Evolutionary conservation across 2,329 filamentous ascomycete species (phyloP), one percentile per base, ranked within the genome.

Genomic region (Penicillium sp.): DNA sequence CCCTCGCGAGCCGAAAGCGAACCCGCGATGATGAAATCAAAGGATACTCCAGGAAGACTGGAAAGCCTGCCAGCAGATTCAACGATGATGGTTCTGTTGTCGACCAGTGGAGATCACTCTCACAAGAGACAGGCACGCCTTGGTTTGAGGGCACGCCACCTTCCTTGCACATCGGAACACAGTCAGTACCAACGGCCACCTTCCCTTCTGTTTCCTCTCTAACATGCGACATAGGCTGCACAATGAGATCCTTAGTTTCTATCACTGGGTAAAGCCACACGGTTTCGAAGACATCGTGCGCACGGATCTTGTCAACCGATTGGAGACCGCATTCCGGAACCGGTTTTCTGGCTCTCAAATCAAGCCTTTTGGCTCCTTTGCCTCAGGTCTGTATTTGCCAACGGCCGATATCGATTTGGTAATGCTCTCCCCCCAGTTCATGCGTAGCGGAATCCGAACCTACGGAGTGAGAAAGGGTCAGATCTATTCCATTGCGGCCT

Each of bases 381-480:
- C 89, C 59, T 89, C 89, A 3, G 89, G 88, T 0, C 75, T 89
- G 7, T 88, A 88, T 64, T 75, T 89, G 9, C 86, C 86, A 6
- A 84, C 87, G 1, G 89, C 88, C 13, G 93, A 99, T 65, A 95
- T 99, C 84, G 93, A 99, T 66, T 77, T 99, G 40, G 93, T 95
- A 2, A 80, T 93, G 44, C 81, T 91, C 42, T 85, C 84, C 3
- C 64, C 71, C 1, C 74, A 76, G 22, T 89, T 82, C 56, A 75
- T 83, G 55, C 75, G 77, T 3, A 80, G 79, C 2, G 63, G 73
- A 8, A 66, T 79, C 30, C 50, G 73, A 72, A 51, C 76, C 75
- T 65, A 71, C 64, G 54, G 79, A 72, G 60, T 83, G 75, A 65
- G 61, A 28, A 80, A 73, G 14, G 78, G 74, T 40, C 72, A 73